Percentiles rank a stretch among this genome's conserved stretches.
phyloP scores from a whole-genome alignment of 2,329 filamentous ascomycete genomes.

The Penicillium capsulatum region DNA sequence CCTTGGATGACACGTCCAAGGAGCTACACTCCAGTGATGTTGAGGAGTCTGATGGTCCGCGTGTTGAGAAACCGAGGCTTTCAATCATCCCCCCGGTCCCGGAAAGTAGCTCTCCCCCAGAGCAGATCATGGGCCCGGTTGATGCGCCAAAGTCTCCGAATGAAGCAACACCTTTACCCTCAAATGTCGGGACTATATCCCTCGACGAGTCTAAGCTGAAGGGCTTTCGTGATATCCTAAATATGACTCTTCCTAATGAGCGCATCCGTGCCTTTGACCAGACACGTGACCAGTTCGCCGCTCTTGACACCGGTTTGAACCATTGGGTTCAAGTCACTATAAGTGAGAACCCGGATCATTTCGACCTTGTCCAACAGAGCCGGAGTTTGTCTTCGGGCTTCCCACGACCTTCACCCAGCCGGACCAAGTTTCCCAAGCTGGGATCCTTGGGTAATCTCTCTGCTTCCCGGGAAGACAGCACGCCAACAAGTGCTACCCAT shows the following conservation, averaged over 20 bases:
- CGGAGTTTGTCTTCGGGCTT: slow-evolving; percentile 29
- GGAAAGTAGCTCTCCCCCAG: slow-evolving; percentile 13
- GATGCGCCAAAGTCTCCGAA: slow-evolving; percentile 8
- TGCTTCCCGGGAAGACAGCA: slow-evolving; percentile 27
- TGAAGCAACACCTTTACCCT: slow-evolving; percentile 9
- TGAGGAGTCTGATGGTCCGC: slow-evolving; percentile 10
- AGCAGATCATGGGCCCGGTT: slow-evolving; percentile 11
- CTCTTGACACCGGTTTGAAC: slow-evolving; percentile 69
- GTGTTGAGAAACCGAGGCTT: slow-evolving; percentile 28
- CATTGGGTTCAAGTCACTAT: slow-evolving; percentile 54
- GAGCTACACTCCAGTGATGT: slow-evolving; percentile 9
- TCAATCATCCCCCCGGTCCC: slow-evolving; percentile 30
- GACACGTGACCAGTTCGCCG: slow-evolving; percentile 65
- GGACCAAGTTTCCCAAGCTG: slow-evolving; percentile 42
- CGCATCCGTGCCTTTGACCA: slow-evolving; percentile 71
- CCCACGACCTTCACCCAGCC: slow-evolving; percentile 30
- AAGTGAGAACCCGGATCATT: slow-evolving; percentile 51
- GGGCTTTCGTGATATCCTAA: slow-evolving; percentile 73
- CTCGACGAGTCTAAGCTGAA: slow-evolving; percentile 44
- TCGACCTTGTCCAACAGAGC: slow-evolving; percentile 40
- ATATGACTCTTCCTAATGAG: slow-evolving; percentile 60
- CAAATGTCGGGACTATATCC: slow-evolving; percentile 14
- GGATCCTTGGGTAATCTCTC: slow-evolving; percentile 30
- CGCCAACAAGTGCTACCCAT: slow-evolving; percentile 33
- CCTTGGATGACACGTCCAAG: slow-evolving; percentile 4